Evolutionary conservation across 441 rosid species (phyloP).

Genomic region (Iberis amara): DNA sequence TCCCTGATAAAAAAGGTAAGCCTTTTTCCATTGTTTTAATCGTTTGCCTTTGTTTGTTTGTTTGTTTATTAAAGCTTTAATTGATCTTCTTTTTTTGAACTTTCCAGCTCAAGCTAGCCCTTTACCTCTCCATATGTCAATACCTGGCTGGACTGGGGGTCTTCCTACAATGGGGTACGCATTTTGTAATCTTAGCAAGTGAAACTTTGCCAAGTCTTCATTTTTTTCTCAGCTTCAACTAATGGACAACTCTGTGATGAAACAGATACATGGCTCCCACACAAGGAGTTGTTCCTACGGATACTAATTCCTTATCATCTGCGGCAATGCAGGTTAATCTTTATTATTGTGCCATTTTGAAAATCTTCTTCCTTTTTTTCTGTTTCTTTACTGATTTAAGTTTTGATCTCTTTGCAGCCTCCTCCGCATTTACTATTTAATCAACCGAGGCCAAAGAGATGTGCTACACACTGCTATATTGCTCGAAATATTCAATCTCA

Average conservation of each 20-base stretch:
- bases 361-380: neutral
- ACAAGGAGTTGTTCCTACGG: conserved; percentile 85
- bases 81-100: neutral
- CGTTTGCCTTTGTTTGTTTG: neutral
- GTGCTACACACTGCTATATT: conserved; percentile 91
- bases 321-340: conserved; percentile 70
- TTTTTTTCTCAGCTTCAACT: neutral
- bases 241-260: conserved; percentile 1
- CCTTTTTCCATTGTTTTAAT: neutral
- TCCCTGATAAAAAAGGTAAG: conserved; percentile 56
- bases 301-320: conserved; percentile 56
- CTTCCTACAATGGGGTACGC: conserved; percentile 94
- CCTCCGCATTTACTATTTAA: conserved; percentile 65
- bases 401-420: conserved; percentile 42
- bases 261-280: conserved; percentile 79
- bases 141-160: conserved; percentile 90
- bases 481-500: conserved; percentile 67
- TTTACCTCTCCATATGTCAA: conserved; percentile 63
- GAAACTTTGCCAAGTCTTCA: neutral
- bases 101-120: conserved; percentile 60
- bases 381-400: neutral
- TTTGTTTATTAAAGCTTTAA: neutral
- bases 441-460: conserved; percentile 82
- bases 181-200: neutral
- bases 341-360: neutral